Evolutionary conservation across 1,139 yeast genomes (phyloP).

Genomic region (Meyerozyma guilliermondii): DNA sequence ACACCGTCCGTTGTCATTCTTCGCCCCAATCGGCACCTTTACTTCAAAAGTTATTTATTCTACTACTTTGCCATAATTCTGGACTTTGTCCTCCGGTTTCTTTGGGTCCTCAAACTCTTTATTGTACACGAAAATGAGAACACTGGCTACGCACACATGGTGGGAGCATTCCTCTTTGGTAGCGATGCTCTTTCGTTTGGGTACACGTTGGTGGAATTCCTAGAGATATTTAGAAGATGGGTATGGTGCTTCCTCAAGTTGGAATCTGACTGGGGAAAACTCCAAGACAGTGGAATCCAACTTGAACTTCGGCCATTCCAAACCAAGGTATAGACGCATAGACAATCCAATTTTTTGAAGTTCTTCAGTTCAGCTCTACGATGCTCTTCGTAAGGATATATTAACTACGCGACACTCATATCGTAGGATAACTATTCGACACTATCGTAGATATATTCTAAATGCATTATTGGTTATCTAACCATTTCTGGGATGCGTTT

Average conservation of each 20-base stretch:
- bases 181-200: constrained; percentile 54
- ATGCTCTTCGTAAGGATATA: neutral
- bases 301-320: constrained; percentile 2
- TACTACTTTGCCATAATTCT: constrained; percentile 46
- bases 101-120: constrained; percentile 65
- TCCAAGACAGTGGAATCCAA: constrained; percentile 10
- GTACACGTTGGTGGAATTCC: constrained; percentile 54
- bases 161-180: constrained; percentile 30
- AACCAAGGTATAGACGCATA: constrained; percentile 1
- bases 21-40: constrained; percentile 15
- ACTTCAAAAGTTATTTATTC: constrained; percentile 23
- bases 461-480: constrained; percentile 22
- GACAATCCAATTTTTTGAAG: neutral
- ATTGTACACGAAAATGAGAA: constrained; percentile 23
- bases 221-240: constrained; percentile 81
- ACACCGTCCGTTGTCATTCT: constrained; percentile 4
- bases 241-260: constrained; percentile 83
- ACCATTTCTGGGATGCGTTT: constrained; percentile 45
- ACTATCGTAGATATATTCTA: too few relatives aligned
- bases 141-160: constrained; percentile 5
- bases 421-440: too few relatives aligned
- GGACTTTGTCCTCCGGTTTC: constrained; percentile 63
- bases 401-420: neutral
- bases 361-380: neutral
- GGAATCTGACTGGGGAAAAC: constrained; percentile 66